Evolutionary conservation across 192 early-diverging fungal genomes (phyloP), one percentile per base, ranked within the genome.

Genomic region (Coemansia sp.): DNA sequence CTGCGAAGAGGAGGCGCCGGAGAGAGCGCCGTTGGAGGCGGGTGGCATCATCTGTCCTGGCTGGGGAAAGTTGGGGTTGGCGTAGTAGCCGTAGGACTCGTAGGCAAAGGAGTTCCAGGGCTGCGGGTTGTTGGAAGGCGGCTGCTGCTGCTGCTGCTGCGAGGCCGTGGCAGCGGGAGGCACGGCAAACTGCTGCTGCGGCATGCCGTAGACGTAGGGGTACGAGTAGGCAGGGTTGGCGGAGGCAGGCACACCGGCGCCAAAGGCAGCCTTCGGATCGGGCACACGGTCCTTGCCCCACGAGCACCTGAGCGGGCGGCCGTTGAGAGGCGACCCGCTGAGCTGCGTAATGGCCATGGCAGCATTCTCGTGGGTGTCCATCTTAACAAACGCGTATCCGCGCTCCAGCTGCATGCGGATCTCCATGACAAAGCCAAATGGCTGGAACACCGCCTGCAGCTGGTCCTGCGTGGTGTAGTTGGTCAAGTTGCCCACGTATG

Each of bases 331-430:
- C 15, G 85, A 80, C 36, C 92, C 91, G 74, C 94, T 87, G 65
- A 95, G 78, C 55, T 88, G 84, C 56, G 90, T 90, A 73, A 96
- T 94, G n/a, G 94, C 92, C 71, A 87, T 87, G 16, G 95, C 90
- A 1, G 95, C 95, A 74, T 89, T 90, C 72, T 95, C 92, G 71
- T 96, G 95, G 3, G 92, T 86, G 79, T 95, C 93, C 72, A 96
- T 90, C 89, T 93, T 94, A 66, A 95, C 86, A 80, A 97, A 97
- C 10, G 91, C 94, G 72, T 90, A 97, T 13, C 95, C 95, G 67
- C 92, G 91, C 52, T 95, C 95, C n/a, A 87, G 85, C 76, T 95
- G 94, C 70, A 97, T 72, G 54, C 92, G 88, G 51, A 95, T 71
- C 66, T 95, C 93, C 18, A 89, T 77, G 36, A 94, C 86, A 68